Base-by-base conservation (phyloP, 2,329 filamentous ascomycete species). In the Amylocarpus encephaloides region DNA sequence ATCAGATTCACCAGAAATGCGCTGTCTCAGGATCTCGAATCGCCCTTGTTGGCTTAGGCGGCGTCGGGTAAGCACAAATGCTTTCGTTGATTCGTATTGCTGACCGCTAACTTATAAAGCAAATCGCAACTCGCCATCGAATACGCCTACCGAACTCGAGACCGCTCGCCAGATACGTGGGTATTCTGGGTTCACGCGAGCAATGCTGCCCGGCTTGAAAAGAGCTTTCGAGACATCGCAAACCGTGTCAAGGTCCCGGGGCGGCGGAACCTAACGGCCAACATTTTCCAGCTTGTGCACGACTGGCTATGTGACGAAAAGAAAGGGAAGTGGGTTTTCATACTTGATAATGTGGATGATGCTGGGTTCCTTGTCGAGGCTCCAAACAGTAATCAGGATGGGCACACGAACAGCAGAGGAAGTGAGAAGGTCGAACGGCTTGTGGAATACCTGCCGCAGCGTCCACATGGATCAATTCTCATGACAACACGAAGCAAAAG, bases 271-370 rank as follows among this genome's bases (percentile, higher is more conserved):
- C 62, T 63, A 6, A 56, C 56, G 2, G 58, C 55, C 9, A 58
- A 71, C 49, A 61, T 69, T 29, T 64, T 68, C 41, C n/a, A 60
- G 43, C 60, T 68, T 0, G 59, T 68, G 18, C 50, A 59, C 3
- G 51, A 65, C 55, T 67, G 60, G 62, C 51, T 67, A 15, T 29
- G 52, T 9, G 50, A 55, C 30, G 46, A 60, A 10, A 59, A 46
- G 33, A 59, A 59, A 1, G 54, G 55, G 22, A 38, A 44, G 49
- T 72, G 68, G 69, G 13, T 66, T n/a, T 55, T 71, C 26, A 54
- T 71, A 41, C n/a, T 72, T 16, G 68, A 72, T 35, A 70, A 66
- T 51, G 67, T 64, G 39, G 68, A 71, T 51, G 59, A 70, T 56
- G 11, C 42, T 30, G 44, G 50, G 45, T 61, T 62, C 32, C 55